phyloP scores from a whole-genome alignment of 768 basidiomycete genomes.

The Naganishia kalamii region DNA sequence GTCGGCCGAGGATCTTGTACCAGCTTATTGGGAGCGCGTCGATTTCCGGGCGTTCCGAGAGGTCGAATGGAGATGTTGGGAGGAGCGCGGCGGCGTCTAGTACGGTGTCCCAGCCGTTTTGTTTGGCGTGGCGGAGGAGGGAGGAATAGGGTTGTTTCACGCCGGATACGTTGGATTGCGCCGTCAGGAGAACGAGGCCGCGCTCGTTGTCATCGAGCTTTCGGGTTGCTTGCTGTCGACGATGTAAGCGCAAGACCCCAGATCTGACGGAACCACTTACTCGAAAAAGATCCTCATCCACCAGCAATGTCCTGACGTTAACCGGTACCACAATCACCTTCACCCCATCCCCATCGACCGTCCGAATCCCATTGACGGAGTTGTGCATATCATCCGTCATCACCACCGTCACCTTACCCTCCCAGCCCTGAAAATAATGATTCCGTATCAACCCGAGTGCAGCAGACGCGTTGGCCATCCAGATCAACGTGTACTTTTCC shows the following conservation, averaged over 20 bases:
- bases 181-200: slow-evolving; percentile 51
- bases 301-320: not conserved
- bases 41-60: slow-evolving; percentile 57
- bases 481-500: slow-evolving; percentile 67
- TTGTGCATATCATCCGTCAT: slow-evolving; percentile 68
- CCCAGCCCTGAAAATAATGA: slow-evolving; percentile 62
- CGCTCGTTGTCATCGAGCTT: not conserved
- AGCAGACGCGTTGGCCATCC: slow-evolving; percentile 71
- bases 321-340: not conserved
- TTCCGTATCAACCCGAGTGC: slow-evolving; percentile 78
- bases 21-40: slow-evolving; percentile 79
- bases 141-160: slow-evolving; percentile 62
- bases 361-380: slow-evolving; percentile 22
- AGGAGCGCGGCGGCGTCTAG: slow-evolving; percentile 76
- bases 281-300: not conserved
- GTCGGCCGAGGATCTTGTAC: slow-evolving; percentile 86
- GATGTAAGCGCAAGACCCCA: not conserved
- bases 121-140: slow-evolving; percentile 59
- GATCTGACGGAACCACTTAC: not conserved
- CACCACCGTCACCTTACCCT: slow-evolving; percentile 54
- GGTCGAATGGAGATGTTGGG: slow-evolving; percentile 62
- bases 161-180: slow-evolving; percentile 75
- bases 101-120: slow-evolving; percentile 66
- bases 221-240: not conserved
- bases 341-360: slow-evolving; percentile 22